phyloP scores from a whole-genome alignment of 2,329 filamentous ascomycete genomes.

The Periglandula ipomoeae region DNA sequence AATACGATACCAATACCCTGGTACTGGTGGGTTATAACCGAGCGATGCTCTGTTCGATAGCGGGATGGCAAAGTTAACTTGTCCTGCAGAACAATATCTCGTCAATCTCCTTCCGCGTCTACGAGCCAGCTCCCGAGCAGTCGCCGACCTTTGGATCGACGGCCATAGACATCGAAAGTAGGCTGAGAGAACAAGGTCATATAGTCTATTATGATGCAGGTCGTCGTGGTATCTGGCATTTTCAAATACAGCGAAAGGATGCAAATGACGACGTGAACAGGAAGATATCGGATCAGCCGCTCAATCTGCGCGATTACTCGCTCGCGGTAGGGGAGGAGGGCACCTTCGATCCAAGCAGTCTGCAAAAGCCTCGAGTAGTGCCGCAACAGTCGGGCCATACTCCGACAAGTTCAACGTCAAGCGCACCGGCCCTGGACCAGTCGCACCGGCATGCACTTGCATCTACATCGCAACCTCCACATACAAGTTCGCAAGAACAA shows the following conservation, averaged over 20 bases:
- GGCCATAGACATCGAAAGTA: slow-evolving; percentile 41
- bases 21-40: slow-evolving; percentile 38
- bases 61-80: slow-evolving; percentile 9
- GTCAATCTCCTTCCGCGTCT: slow-evolving; percentile 45
- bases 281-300: slow-evolving; percentile 24
- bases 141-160: slow-evolving; percentile 34
- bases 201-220: slow-evolving; percentile 43
- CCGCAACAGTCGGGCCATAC: slow-evolving; percentile 33
- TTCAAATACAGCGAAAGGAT: slow-evolving; percentile 37
- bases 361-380: slow-evolving; percentile 35
- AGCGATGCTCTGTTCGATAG: neutral
- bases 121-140: slow-evolving; percentile 38
- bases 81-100: slow-evolving; percentile 44
- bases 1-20: slow-evolving; percentile 54
- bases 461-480: slow-evolving; percentile 8
- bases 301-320: slow-evolving; percentile 35
- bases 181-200: slow-evolving; percentile 42
- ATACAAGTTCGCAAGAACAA: slow-evolving; percentile 14
- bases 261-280: slow-evolving; percentile 17
- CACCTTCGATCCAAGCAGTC: slow-evolving; percentile 36
- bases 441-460: slow-evolving; percentile 16
- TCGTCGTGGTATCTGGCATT: slow-evolving; percentile 45
- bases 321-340: slow-evolving; percentile 40
- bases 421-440: slow-evolving; percentile 29
- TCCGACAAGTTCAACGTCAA: slow-evolving; percentile 37